A percentile compares a stretch with the other conserved stretches of the same genome.
Conservation (phyloP, 148 eudicot genomes). For the Amaranthus cruentus region DNA sequence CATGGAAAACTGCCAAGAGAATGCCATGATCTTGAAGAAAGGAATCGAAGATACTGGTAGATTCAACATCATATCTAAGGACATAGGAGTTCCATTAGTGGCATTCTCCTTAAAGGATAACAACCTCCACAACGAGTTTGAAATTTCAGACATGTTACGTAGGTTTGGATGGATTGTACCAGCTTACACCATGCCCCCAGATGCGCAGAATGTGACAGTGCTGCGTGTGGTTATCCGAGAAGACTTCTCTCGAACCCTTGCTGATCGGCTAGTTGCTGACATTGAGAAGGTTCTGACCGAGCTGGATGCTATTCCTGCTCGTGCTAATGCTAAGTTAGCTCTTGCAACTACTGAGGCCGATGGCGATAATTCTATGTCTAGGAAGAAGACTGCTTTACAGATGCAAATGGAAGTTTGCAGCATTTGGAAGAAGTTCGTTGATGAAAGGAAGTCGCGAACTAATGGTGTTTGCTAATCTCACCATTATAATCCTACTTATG, state of each 20-base stretch:
- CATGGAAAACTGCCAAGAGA: conserved; percentile 40
- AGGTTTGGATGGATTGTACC: conserved; percentile 72
- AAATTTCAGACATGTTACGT: conserved; percentile 49
- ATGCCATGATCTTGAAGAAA: conserved; percentile 35
- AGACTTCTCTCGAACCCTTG: conserved; percentile 67
- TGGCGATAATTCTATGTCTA: neutral
- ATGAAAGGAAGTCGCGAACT: conserved; percentile 45
- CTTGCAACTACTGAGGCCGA: neutral
- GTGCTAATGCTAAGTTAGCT: conserved; percentile 37
- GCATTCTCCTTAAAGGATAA: conserved; percentile 70
- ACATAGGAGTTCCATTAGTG: conserved; percentile 54
- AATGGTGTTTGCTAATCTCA: conserved; percentile 47
- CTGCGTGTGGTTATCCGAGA: conserved; percentile 60
- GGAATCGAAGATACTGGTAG: conserved; percentile 50
- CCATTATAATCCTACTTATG: too few relatives aligned
- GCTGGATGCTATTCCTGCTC: conserved; percentile 47
- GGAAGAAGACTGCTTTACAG: conserved; percentile 40
- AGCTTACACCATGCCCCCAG: conserved; percentile 67
- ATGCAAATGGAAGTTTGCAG: conserved; percentile 42
- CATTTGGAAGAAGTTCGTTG: conserved; percentile 59
- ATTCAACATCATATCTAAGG: conserved; percentile 60
- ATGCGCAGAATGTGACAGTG: conserved; percentile 57
- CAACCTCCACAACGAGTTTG: conserved; percentile 48
- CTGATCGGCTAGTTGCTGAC: conserved; percentile 54
- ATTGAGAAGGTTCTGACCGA: conserved; percentile 51